Evolutionary conservation across 441 rosid genomes (phyloP).

Genomic region (Jatropha podagrica): DNA sequence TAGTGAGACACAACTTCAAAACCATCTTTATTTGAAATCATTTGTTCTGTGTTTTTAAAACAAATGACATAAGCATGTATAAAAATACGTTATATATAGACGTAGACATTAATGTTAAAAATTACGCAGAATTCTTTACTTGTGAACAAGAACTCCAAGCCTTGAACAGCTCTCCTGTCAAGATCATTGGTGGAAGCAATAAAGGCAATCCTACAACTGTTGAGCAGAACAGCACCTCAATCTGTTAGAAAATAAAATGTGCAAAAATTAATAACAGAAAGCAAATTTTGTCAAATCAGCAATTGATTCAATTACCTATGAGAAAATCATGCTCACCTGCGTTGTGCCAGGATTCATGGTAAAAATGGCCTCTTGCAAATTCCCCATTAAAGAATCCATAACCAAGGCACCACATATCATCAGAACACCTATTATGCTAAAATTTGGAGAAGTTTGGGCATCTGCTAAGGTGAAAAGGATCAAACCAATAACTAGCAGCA

Average conservation of each 20-base stretch:
- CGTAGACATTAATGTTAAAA: neutral
- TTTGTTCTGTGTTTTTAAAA: neutral
- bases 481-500: slow-evolving; percentile 66
- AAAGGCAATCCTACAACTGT: slow-evolving; percentile 82
- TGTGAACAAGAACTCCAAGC: slow-evolving; percentile 82
- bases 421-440: slow-evolving; percentile 64
- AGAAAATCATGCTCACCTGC: slow-evolving; percentile 42
- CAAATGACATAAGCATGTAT: neutral
- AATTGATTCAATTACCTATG: neutral
- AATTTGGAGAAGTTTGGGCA: slow-evolving; percentile 73
- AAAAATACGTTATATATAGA: neutral
- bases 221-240: slow-evolving; percentile 83
- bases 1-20: slow-evolving; percentile 15
- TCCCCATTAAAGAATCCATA: slow-evolving; percentile 83
- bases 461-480: slow-evolving; percentile 80
- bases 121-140: slow-evolving; percentile 32
- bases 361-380: slow-evolving; percentile 91
- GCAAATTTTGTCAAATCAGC: neutral
- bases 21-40: neutral
- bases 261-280: neutral
- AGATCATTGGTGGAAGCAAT: slow-evolving; percentile 71
- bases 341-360: slow-evolving; percentile 76
- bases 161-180: slow-evolving; percentile 75
- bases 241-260: slow-evolving; percentile 35
- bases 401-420: slow-evolving; percentile 69